Evolutionary conservation across 768 basidiomycete genomes (phyloP).

Genomic region (Crassisporium funariophilum): DNA sequence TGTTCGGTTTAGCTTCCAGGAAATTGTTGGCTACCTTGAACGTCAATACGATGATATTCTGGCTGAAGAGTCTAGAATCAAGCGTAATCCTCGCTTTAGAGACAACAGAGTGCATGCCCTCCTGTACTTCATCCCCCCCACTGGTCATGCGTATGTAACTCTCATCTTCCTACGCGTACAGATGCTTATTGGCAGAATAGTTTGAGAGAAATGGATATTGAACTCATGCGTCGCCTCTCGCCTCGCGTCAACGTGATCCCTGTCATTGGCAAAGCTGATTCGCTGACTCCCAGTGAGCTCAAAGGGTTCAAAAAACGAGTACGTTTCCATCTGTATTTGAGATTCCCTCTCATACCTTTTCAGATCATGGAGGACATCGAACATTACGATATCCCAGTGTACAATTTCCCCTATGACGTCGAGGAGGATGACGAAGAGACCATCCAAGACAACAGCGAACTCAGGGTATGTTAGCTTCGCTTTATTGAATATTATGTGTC

Average conservation of each 20-base stretch:
- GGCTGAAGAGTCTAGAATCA: slow-evolving; percentile 98
- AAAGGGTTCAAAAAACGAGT: slow-evolving; percentile 95
- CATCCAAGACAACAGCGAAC: slow-evolving; percentile 94
- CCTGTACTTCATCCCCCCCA: slow-evolving; percentile 97
- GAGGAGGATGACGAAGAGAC: slow-evolving; percentile 99
- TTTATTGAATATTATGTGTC: neutral
- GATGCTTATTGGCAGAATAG: slow-evolving; percentile 35
- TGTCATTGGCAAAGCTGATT: slow-evolving; percentile 95
- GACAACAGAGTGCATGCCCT: slow-evolving; percentile 97
- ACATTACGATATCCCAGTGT: slow-evolving; percentile 96
- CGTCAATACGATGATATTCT: slow-evolving; percentile 99
- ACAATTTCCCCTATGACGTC: slow-evolving; percentile 99
- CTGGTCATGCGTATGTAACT: slow-evolving; percentile 86
- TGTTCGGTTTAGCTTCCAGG: slow-evolving; percentile 99
- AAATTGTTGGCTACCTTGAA: slow-evolving; percentile 95
- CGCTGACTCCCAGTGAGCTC: slow-evolving; percentile 90
- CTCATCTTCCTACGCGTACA: neutral
- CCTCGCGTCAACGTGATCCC: slow-evolving; percentile 99
- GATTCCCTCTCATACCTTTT: neutral
- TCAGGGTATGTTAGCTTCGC: slow-evolving; percentile 60
- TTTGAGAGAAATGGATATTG: slow-evolving; percentile 97
- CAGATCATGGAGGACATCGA: slow-evolving; percentile 99
- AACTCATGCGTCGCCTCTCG: slow-evolving; percentile 96
- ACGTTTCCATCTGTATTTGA: slow-evolving; percentile 16
- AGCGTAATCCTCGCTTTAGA: slow-evolving; percentile 98